Conservation (phyloP, 805 yeast species). For the Yarrowia porcina region DNA sequence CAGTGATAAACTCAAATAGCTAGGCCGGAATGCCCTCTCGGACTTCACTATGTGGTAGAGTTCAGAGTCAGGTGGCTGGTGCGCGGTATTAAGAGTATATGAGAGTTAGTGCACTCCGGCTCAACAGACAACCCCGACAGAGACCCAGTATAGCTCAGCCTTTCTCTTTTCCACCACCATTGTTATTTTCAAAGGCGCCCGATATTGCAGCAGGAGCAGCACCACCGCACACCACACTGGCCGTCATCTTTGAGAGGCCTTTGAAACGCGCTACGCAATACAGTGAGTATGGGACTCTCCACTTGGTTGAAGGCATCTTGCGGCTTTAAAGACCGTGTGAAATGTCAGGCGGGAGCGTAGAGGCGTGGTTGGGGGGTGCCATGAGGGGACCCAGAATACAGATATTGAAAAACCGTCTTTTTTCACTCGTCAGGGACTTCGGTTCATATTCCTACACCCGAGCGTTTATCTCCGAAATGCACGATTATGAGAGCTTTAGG, state of each 20-base stretch:
- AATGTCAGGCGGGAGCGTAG: background rate
- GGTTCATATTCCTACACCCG: too few relatives aligned
- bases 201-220: background rate
- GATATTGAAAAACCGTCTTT: too few relatives aligned
- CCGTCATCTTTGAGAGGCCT: background rate
- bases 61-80: slow-evolving; percentile 23
- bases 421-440: too few relatives aligned
- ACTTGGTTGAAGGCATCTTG: background rate
- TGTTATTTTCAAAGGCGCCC: background rate
- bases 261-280: slow-evolving; percentile 12
- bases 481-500: background rate
- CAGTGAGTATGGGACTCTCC: background rate
- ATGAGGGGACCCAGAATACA: too few relatives aligned
- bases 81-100: slow-evolving; percentile 20
- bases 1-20: slow-evolving; percentile 11
- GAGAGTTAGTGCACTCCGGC: slow-evolving; percentile 23
- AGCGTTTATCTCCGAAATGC: background rate
- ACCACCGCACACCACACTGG: background rate
- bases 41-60: background rate
- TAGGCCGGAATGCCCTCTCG: slow-evolving; percentile 18
- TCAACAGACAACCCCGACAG: background rate
- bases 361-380: too few relatives aligned
- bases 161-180: background rate
- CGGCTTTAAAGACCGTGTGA: background rate
- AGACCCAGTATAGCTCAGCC: background rate